Evolutionary conservation across 306 rosid species (phyloP).

Genomic region (Lathyrus oleraceus): DNA sequence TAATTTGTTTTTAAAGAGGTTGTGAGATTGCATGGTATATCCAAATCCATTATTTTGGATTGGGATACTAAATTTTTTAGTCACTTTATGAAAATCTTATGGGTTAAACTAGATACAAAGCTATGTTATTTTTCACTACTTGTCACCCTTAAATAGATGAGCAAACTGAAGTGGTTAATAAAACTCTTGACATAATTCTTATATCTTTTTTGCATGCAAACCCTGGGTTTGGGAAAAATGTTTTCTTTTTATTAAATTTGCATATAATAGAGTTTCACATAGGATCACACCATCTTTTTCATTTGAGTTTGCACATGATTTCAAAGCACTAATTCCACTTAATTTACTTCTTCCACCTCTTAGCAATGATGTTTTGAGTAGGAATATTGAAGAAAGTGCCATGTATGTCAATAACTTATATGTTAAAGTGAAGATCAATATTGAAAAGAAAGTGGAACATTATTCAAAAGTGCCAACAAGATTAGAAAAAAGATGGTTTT

Average conservation of each 20-base stretch:
- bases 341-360: background rate
- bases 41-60: too few relatives aligned
- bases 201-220: background rate
- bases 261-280: too few relatives aligned
- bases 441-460: background rate
- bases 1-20: background rate
- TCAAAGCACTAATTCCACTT: background rate
- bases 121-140: too few relatives aligned
- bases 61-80: background rate
- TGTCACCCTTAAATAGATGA: too few relatives aligned
- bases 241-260: background rate
- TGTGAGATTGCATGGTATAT: background rate
- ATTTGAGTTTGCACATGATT: background rate
- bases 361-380: background rate
- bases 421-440: background rate
- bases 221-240: background rate
- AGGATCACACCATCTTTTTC: background rate
- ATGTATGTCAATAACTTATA: background rate
- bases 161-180: too few relatives aligned
- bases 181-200: too few relatives aligned
- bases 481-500: background rate
- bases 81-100: background rate
- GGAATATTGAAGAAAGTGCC: background rate
- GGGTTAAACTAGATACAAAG: too few relatives aligned
- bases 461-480: background rate